These are phyloP conservation scores for Lepraria neglecta DNA, from an alignment of 495 filamentous ascomycete species.

Conservation along the genomic window DNA sequence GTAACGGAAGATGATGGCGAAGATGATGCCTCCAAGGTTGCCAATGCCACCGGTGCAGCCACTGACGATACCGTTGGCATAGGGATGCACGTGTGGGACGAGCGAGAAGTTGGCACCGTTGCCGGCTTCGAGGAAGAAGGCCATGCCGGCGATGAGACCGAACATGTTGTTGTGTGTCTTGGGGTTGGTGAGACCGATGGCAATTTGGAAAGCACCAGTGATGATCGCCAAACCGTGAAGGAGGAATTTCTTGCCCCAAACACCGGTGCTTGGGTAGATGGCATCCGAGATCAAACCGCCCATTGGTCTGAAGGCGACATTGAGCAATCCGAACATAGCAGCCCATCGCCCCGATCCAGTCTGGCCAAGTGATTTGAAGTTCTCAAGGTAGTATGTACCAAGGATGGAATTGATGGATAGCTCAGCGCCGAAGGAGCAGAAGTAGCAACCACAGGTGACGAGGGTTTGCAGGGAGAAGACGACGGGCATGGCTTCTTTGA, in stretches of 20 bases:
- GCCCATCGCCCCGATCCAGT: slow-evolving; percentile 70
- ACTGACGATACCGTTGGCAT: slow-evolving; percentile 66
- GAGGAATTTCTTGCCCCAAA: slow-evolving; percentile 74
- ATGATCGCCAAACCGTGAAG: slow-evolving; percentile 56
- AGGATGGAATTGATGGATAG: slow-evolving; percentile 81
- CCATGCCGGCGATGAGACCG: slow-evolving; percentile 65
- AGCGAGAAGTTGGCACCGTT: slow-evolving; percentile 85
- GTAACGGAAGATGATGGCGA: slow-evolving; percentile 81
- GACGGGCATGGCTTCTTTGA: slow-evolving; percentile 52
- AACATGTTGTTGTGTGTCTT: slow-evolving; percentile 60
- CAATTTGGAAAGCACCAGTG: slow-evolving; percentile 61
- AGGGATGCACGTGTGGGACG: slow-evolving; percentile 77
- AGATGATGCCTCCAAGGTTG: slow-evolving; percentile 80
- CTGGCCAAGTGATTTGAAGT: slow-evolving; percentile 69
- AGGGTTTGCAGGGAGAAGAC: slow-evolving; percentile 60
- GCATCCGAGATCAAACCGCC: slow-evolving; percentile 70
- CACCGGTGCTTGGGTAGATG: slow-evolving; percentile 56
- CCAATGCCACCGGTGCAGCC: slow-evolving; percentile 73
- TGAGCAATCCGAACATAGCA: slow-evolving; percentile 87
- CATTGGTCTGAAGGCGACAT: slow-evolving; percentile 65
- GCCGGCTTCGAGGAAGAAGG: slow-evolving; percentile 74
- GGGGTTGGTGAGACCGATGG: slow-evolving; percentile 62
- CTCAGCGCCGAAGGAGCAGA: slow-evolving; percentile 80
- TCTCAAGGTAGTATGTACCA: slow-evolving; percentile 68
- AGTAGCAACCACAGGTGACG: slow-evolving; percentile 64